Conservation (phyloP, 129 eudicot species). For the Tanacetum coccineum region DNA sequence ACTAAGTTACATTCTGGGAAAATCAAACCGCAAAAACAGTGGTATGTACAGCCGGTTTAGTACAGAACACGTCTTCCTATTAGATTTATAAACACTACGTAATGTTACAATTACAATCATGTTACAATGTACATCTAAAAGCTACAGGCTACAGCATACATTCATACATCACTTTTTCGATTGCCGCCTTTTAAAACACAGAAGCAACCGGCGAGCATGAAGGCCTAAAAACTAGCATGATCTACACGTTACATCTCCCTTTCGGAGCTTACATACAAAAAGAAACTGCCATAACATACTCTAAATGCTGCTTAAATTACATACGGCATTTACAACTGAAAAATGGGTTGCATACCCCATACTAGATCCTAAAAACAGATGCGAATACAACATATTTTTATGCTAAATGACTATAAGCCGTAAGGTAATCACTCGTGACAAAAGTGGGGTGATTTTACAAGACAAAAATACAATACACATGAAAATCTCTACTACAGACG, state of each 20-base stretch:
- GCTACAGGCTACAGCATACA: conserved; percentile 11
- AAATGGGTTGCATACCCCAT: conserved; percentile 18
- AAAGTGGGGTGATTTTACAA: conserved; percentile 29
- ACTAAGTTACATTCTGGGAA: conserved; percentile 17
- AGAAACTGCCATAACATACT: neutral
- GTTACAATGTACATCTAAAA: conserved; percentile 27
- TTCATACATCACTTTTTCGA: conserved; percentile 20
- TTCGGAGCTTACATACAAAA: conserved; percentile 21
- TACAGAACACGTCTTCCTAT: conserved; percentile 16
- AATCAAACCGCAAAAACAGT: neutral
- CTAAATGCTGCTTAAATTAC: conserved; percentile 25
- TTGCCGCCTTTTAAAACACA: conserved; percentile 37
- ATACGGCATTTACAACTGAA: conserved; percentile 25
- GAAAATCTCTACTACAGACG: conserved; percentile 1
- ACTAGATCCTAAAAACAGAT: conserved; percentile 28
- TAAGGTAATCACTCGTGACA: neutral
- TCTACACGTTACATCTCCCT: conserved; percentile 27
- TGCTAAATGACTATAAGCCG: conserved; percentile 23
- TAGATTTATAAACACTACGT: neutral
- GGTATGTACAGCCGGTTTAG: conserved; percentile 12
- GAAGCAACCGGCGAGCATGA: conserved; percentile 33
- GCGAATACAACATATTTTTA: conserved; percentile 19
- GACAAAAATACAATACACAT: conserved; percentile 15
- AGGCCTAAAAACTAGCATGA: conserved; percentile 32
- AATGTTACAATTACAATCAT: conserved; percentile 14